Base-by-base conservation (phyloP, 192 early-diverging fungal genomes). In the Oehlia diaphana region DNA sequence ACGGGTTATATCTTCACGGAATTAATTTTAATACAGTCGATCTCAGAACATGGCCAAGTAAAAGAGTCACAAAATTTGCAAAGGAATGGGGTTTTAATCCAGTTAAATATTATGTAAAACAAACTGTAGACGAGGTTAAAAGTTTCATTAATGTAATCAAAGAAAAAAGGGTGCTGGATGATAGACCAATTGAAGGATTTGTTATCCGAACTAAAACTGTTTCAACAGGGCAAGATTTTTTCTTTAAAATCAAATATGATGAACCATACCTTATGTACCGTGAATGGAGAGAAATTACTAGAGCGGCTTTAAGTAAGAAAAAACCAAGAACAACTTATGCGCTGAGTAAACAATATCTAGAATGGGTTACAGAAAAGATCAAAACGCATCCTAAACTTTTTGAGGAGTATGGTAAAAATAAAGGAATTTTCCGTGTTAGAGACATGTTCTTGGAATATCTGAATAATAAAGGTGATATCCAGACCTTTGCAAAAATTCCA, bases 211-310 rank as follows among this genome's bases (percentile, higher is more conserved):
- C 94, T 81, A 86, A 82, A 65, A 47, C 62, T 28, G 79, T 79
- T 35, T 63, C 37, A 14, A 44, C 63, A 1, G 84, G 87, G 8
- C 71, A 82, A 50, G 66, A 75, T 42, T 92, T 93, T 71, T 91
- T 94, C 79, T 97, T 96, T 89, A 99, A 99, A 87, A 89, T 97
- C 86, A 99, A 99, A 81, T 97, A 94, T 81, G 95, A 99, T 69
- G 92, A 95, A 81, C 94, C 95, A 0, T 99, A 99, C 69, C 82
- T 98, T 47, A 92, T 96, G 91, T 99, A 94, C 86, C 90, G 96
- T 33, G 97, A 99, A 72, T 99, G 97, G 94, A 89, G 97, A n/a
- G 96, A 98, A 79, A 80, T 96, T 9, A 99, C 97, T 12, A 93
- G 92, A 79, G 74, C 73, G 21, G 73, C 96, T 1, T 78, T 94